Percentiles rank a stretch among this genome's conserved stretches.
Evolutionary conservation across 176 grass and related monocot species (phyloP).

Genomic region (Typha latifolia): DNA sequence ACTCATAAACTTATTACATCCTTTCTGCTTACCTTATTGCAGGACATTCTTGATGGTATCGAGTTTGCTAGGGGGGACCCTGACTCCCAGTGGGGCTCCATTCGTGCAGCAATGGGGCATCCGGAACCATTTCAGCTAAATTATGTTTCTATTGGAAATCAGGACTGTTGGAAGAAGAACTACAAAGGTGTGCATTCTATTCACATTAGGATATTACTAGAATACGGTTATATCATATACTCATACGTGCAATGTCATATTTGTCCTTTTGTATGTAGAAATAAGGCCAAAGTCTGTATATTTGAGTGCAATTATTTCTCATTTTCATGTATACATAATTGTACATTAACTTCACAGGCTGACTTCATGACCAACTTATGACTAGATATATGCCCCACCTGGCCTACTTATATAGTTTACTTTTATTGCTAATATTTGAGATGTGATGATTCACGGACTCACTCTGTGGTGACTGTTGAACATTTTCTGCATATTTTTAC

Average conservation of each 20-base stretch:
- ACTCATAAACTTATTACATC: too few species aligned
- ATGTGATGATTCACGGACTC: too few species aligned
- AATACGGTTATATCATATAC: too few species aligned
- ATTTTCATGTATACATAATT: too few species aligned
- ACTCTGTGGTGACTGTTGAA: too few species aligned
- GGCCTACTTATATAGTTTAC: too few species aligned
- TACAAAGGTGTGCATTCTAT: constrained; percentile 48
- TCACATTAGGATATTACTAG: background rate
- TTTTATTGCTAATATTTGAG: too few species aligned
- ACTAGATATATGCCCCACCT: too few species aligned
- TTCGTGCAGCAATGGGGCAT: constrained; percentile 87
- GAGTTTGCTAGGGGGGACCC: constrained; percentile 83
- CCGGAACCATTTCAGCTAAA: constrained; percentile 67
- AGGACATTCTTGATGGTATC: constrained; percentile 82
- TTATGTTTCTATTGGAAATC: constrained; percentile 86
- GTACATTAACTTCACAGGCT: too few species aligned
- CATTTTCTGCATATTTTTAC: too few species aligned
- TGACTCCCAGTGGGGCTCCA: constrained; percentile 61
- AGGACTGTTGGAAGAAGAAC: constrained; percentile 62
- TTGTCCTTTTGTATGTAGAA: background rate
- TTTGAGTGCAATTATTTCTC: too few species aligned
- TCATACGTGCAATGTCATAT: background rate
- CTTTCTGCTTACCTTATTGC: constrained; percentile 11
- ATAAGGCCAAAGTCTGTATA: background rate
- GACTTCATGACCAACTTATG: too few species aligned